Base-by-base conservation (phyloP, 2,329 filamentous ascomycete species). In the Fusarium pilosicola region DNA sequence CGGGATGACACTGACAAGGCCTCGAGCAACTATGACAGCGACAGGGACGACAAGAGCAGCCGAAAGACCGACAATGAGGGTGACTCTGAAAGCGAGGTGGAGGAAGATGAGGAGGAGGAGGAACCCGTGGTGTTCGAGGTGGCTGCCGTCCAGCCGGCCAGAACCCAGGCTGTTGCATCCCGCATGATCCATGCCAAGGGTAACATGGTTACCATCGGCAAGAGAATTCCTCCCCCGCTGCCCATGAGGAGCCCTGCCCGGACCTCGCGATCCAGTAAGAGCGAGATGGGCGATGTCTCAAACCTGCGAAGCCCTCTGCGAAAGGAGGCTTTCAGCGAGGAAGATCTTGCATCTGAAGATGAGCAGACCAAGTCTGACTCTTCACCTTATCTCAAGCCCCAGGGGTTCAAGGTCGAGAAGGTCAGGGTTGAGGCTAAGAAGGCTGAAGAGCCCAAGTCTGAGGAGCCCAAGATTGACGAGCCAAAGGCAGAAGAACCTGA, bases 171-270 rank as follows among this genome's bases (percentile, higher is more conserved):
- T 45, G 85, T 90, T 54, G 88, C 89, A 6, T 90, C 92, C 4
- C 90, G 92, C 61, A 88, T 90, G 62, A 90, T 95, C 64, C 87
- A 88, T 36, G 92, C 90, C 44, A 92, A 93, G 78, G 94, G 94
- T 30, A 92, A 92, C 57, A 86, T 98, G 57, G 94, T 98, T 34
- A 95, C 90, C 51, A 97, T 98, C 66, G 91, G 93, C 18, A 97
- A 96, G 83, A 89, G 94, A 41, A 83, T 91, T 3, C 90, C 94
- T 2, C 95, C 95, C 4, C 91, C 93, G 14, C 87, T 97, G 18
- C 95, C 95, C 3, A 87, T 90, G 7, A 88, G 95, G 54, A 97
- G 93, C 79, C 92, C 94, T 2, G 91, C 91, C 81, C 75, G 94
- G 86, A 79, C 82, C 28, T 90, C 88, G 7, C 83, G 86, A 46